phyloP scores from a whole-genome alignment of 2,329 filamentous ascomycete genomes.

The Fusarium nelsonii region DNA sequence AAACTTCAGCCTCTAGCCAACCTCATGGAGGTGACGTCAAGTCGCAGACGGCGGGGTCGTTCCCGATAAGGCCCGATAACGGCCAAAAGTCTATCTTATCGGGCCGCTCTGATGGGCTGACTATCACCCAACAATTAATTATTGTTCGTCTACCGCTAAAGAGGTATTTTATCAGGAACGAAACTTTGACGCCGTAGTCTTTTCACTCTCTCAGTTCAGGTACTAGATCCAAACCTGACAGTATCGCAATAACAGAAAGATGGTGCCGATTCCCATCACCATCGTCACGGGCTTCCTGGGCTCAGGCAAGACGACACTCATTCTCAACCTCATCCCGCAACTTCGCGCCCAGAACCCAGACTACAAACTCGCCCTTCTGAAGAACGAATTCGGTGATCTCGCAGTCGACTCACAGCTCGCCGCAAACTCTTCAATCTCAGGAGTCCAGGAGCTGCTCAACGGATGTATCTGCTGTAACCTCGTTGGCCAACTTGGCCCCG shows the following conservation, averaged over 20 bases:
- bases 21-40: conserved; percentile 43
- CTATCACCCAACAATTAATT: conserved; percentile 22
- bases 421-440: conserved; percentile 82
- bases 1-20: conserved; percentile 23
- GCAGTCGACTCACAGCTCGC: conserved; percentile 95
- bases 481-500: conserved; percentile 87
- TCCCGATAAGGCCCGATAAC: conserved; percentile 43
- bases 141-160: conserved; percentile 25
- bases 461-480: conserved; percentile 99
- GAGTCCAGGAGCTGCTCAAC: conserved; percentile 92
- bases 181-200: conserved; percentile 8
- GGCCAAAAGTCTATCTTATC: conserved; percentile 43
- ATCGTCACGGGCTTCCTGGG: conserved; percentile 97
- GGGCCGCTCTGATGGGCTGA: conserved; percentile 42
- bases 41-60: conserved; percentile 32
- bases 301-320: conserved; percentile 94
- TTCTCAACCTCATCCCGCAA: conserved; percentile 93
- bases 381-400: conserved; percentile 98
- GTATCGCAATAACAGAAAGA: conserved; percentile 48
- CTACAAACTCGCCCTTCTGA: conserved; percentile 93
- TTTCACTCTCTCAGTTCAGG: background rate
- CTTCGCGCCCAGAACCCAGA: conserved; percentile 75
- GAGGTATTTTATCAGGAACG: conserved; percentile 42
- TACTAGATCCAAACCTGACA: background rate
- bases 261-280: conserved; percentile 86